phyloP scores from a whole-genome alignment of 1,284 basidiomycete genomes.

The Rhodotorula sp. region DNA sequence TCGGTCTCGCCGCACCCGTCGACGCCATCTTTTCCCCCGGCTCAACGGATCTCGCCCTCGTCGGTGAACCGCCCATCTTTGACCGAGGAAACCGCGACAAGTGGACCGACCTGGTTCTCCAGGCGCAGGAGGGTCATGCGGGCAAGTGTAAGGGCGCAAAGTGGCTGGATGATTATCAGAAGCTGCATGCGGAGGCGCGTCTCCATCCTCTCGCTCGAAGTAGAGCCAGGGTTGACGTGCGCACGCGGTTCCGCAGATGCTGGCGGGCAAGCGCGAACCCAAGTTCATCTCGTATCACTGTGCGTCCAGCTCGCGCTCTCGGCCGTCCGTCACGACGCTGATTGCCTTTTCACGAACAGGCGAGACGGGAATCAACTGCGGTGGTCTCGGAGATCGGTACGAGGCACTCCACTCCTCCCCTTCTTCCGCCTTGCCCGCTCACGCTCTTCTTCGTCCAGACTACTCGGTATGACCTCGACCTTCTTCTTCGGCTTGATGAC shows the following conservation, averaged over 20 bases:
- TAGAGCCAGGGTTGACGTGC: not conserved
- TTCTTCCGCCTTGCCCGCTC: not conserved
- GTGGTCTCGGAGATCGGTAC: constrained; percentile 34
- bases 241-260: constrained; percentile 10
- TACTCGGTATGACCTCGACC: constrained; percentile 34
- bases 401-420: not conserved
- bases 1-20: constrained; percentile 16
- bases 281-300: constrained; percentile 33
- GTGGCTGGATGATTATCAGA: constrained; percentile 19
- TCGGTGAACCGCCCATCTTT: constrained; percentile 6
- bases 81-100: constrained; percentile 17
- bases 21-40: not conserved
- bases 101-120: constrained; percentile 12
- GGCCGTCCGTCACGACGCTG: too few species aligned
- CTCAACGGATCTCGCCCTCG: not conserved
- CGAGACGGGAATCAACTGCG: constrained; percentile 35
- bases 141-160: constrained; percentile 24
- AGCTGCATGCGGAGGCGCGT: constrained; percentile 20
- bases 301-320: not conserved
- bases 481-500: constrained; percentile 35
- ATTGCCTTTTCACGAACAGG: not conserved
- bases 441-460: not conserved
- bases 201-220: too few species aligned
- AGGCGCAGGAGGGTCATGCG: constrained; percentile 21
- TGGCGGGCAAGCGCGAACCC: constrained; percentile 20